phyloP scores from a whole-genome alignment of 352 stramenopile genomes.

The Thalassiosira livingstoniorum region DNA sequence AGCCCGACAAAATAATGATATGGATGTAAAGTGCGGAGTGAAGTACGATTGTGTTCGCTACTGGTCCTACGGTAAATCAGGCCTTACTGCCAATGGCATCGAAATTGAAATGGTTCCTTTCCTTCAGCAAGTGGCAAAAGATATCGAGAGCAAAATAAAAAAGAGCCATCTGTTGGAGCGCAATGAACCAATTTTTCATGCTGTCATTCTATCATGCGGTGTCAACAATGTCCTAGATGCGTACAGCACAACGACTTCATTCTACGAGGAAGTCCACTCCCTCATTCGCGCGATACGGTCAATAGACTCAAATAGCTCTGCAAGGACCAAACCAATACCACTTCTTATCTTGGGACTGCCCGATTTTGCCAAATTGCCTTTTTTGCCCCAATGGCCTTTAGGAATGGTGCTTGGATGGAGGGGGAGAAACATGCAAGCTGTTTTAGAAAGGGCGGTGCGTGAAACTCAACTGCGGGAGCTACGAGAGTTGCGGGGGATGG shows the following conservation, averaged over 20 bases:
- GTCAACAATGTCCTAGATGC: conserved; percentile 39
- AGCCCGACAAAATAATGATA: background rate
- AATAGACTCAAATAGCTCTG: background rate
- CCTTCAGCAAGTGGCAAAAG: conserved; percentile 14
- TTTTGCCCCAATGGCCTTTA: conserved; percentile 36
- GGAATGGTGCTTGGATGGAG: conserved; percentile 15
- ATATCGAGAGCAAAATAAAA: background rate
- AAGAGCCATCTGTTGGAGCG: background rate
- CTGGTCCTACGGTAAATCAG: conserved; percentile 48
- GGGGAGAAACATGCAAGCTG: conserved; percentile 19
- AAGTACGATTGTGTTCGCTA: conserved; percentile 39
- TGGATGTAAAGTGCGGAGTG: background rate
- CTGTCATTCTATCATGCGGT: conserved; percentile 36
- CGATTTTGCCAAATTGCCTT: conserved; percentile 43
- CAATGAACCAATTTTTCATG: conserved; percentile 6
- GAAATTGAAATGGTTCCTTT: conserved; percentile 33
- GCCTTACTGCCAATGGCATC: conserved; percentile 34
- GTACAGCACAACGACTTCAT: conserved; percentile 27
- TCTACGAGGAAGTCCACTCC: conserved; percentile 11
- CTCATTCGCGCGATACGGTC: conserved; percentile 28
- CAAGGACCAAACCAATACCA: conserved; percentile 9
- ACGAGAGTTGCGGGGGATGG: background rate
- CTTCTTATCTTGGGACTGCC: conserved; percentile 34
- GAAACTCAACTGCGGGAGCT: conserved; percentile 15
- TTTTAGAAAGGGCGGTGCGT: conserved; percentile 18